Base-by-base conservation (phyloP, 164 flowering plant species). In the Nelumbo lutea region DNA sequence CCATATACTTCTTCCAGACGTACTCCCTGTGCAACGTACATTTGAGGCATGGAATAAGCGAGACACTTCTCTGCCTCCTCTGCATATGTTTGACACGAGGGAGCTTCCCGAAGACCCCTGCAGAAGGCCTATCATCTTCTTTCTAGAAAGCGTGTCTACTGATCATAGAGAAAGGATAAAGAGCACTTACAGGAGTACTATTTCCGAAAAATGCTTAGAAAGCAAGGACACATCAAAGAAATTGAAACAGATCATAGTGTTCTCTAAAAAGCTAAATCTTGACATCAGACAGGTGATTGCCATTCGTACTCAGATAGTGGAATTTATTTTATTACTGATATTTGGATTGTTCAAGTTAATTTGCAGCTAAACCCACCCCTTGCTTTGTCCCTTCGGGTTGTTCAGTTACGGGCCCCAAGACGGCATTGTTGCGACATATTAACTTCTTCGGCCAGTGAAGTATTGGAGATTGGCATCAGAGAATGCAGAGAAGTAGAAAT, bases 361-460 rank as follows among this genome's bases (percentile, higher is more conserved):
- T 5, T 15, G 6, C 11, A 4, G 15, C 15, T 9, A 13, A 5
- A 55, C 0, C 43, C 42, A 52, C 9, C 41, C 50, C 8, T 56
- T 39, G 4, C 42, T 6, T 59, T 38, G 14, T 45, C 47, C 39
- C 10, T 45, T 41, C 51, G 68, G 50, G 5, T 41, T 44, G 74
- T 69, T 57, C 72, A 82, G 89, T 70, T 86, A 81, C 80, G 77
- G 76, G 82, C 87, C 61, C 90, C 85, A 13, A 86, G 96, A 68
- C 84, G 97, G n/a, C 86, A 82, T 27, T 92, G 97, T 69, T 88
- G 96, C 68, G 83, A 82, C 71, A 71, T 90, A 66, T 62, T 74
- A 43, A 69, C 83, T 14, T 66, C 75, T n/a, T 57, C 79, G 5
- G 60, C 56, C 62, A 76, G 76, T 40, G 70, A 70, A 66, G 72